Conservation (phyloP, 1,139 yeast species). For the Candida neerlandica region DNA sequence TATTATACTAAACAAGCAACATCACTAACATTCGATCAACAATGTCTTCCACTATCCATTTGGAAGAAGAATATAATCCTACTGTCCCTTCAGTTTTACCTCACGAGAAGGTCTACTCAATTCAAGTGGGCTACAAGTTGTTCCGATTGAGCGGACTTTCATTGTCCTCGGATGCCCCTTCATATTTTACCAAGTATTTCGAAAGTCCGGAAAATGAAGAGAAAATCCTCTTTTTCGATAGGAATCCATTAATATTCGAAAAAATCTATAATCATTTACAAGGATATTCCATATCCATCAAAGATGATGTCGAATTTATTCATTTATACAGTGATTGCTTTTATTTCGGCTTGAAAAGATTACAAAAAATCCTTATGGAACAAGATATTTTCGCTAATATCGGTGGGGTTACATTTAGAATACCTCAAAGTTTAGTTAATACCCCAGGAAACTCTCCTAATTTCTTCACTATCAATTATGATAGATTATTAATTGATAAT, state of each 20-base stretch:
- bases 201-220: slow-evolving; percentile 34
- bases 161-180: slow-evolving; percentile 75
- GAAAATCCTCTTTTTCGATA: slow-evolving; percentile 67
- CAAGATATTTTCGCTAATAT: slow-evolving; percentile 63
- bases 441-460: slow-evolving; percentile 75
- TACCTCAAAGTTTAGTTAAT: slow-evolving; percentile 55
- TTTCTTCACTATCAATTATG: slow-evolving; percentile 66
- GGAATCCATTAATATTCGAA: slow-evolving; percentile 73
- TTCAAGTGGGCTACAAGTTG: slow-evolving; percentile 69
- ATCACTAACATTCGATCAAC: background rate
- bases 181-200: slow-evolving; percentile 60
- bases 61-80: slow-evolving; percentile 38
- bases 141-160: slow-evolving; percentile 79
- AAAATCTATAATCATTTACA: slow-evolving; percentile 72
- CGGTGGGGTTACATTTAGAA: slow-evolving; percentile 61
- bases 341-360: slow-evolving; percentile 66
- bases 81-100: slow-evolving; percentile 62
- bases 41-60: slow-evolving; percentile 8
- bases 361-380: slow-evolving; percentile 51
- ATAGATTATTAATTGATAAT: slow-evolving; percentile 51
- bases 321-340: slow-evolving; percentile 71
- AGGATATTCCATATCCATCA: slow-evolving; percentile 67
- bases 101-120: slow-evolving; percentile 63
- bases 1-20: background rate
- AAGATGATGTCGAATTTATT: slow-evolving; percentile 60